Base-by-base conservation (phyloP, 495 filamentous ascomycete genomes). In the Clavariopsis aquatica region DNA sequence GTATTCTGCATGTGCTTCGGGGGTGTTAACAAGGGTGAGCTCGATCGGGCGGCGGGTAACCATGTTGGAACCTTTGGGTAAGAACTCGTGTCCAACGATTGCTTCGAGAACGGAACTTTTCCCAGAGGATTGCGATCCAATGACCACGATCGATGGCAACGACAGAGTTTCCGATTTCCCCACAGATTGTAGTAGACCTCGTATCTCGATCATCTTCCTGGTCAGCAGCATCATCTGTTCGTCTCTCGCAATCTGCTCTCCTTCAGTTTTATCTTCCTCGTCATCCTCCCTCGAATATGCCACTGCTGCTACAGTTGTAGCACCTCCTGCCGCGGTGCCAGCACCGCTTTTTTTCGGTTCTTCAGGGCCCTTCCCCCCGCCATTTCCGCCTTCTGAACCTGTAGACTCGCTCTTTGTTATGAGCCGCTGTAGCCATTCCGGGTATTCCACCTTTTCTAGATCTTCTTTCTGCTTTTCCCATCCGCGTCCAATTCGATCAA, bases 151-250 rank as follows among this genome's bases (percentile, higher is more conserved):
- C 1, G 94, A 96, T 0, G 94, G 94, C 41, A 98, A 77, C 4
- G 88, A 93, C 41, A 99, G 79, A 13, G 89, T 83, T 64, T 86
- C 89, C 6, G 92, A 93, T 78, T 99, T 92, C 45, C 94, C 94
- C 49, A 99, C 89, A 20, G 87, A 85, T 71, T 93, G 87, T 7
- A 99, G 80, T 43, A 99, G 91, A 65, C 87, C 92, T 64, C 95
- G 80, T 55, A 99, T 98, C 75, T 99, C 93, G 72, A 99, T 99
- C 94, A 99, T 99, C 76, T 96, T 96, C 78, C 93, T 93, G 0
- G 94, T 99, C 74, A 99, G 80, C 67, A 96, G 80, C 94, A 99
- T 99, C 93, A 99, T 99, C 75, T 99, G 94, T 71, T 99, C 94
- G 72, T 99, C 93, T 70, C 88, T 85, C 4, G 92, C 89, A 57